Conservation (phyloP, 805 yeast genomes). For the Ogataea parapolymorpha region DNA sequence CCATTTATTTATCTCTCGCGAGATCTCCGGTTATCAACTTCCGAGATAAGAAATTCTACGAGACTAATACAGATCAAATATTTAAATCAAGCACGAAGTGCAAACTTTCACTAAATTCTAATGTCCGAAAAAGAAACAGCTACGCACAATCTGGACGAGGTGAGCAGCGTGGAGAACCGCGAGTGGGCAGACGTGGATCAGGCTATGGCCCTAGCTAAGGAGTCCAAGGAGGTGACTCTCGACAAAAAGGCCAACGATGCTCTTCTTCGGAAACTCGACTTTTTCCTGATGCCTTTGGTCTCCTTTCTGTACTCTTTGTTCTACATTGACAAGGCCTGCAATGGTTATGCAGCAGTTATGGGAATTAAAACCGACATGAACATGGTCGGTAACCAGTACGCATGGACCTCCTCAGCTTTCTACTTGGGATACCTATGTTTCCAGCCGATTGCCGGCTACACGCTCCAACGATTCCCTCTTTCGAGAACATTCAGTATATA, state of each 20-base stretch:
- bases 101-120: too few relatives aligned
- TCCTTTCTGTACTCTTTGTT: slow-evolving; percentile 49
- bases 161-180: neutral
- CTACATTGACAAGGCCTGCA: slow-evolving; percentile 58
- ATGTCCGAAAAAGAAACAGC: slow-evolving; percentile 6
- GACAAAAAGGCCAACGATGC: slow-evolving; percentile 25
- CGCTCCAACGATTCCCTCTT: slow-evolving; percentile 44
- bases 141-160: neutral
- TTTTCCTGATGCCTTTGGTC: slow-evolving; percentile 48
- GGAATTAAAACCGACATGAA: slow-evolving; percentile 49
- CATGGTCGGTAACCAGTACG: slow-evolving; percentile 43
- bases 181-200: slow-evolving; percentile 34
- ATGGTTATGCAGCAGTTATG: slow-evolving; percentile 54
- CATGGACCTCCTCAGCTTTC: slow-evolving; percentile 34
- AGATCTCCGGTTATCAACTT: slow-evolving; percentile 5
- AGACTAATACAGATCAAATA: neutral
- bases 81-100: neutral
- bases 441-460: slow-evolving; percentile 48
- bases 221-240: slow-evolving; percentile 10
- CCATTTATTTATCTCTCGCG: neutral
- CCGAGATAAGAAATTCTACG: slow-evolving; percentile 7
- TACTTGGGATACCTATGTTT: slow-evolving; percentile 47
- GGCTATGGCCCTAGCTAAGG: slow-evolving; percentile 35
- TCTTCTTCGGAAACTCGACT: slow-evolving; percentile 42
- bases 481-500: slow-evolving; percentile 44